phyloP scores from a whole-genome alignment of 345 rosid species.

The Bruguiera gymnorhiza region DNA sequence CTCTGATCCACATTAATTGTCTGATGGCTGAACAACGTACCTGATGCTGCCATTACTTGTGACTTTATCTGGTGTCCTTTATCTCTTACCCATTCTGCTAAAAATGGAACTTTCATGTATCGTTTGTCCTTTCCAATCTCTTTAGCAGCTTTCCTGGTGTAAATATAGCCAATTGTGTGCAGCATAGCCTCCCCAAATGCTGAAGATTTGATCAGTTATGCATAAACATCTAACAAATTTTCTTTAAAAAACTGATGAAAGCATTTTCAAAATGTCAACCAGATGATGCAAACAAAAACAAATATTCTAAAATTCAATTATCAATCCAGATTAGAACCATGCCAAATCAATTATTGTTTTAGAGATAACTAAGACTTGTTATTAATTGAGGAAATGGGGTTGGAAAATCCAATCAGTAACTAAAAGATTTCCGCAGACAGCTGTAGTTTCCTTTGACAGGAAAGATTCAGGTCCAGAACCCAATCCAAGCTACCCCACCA shows the following conservation, averaged over 20 bases:
- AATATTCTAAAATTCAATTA: neutral
- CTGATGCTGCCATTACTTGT: conserved; percentile 96
- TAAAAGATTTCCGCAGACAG: too few relatives aligned
- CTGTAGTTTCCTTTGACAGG: neutral
- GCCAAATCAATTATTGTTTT: neutral
- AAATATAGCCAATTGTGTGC: conserved; percentile 88
- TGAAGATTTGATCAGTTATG: conserved; percentile 23
- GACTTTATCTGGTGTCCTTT: conserved; percentile 90
- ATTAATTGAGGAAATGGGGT: too few relatives aligned
- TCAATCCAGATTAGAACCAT: neutral
- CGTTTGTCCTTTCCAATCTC: conserved; percentile 89
- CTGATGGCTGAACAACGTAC: conserved; percentile 25
- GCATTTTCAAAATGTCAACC: neutral
- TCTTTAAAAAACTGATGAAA: neutral
- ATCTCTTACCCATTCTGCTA: conserved; percentile 99
- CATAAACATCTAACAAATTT: neutral
- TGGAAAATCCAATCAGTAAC: too few relatives aligned
- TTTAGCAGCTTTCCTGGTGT: conserved; percentile 82
- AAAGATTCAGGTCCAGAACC: neutral
- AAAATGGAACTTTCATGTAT: conserved; percentile 82
- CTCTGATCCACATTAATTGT: too few relatives aligned
- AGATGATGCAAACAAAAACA: neutral
- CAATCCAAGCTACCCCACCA: neutral
- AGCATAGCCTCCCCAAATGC: conserved; percentile 99
- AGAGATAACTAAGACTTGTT: too few relatives aligned